Conservation (phyloP, 495 filamentous ascomycete genomes). For the Daldinia loculata region DNA sequence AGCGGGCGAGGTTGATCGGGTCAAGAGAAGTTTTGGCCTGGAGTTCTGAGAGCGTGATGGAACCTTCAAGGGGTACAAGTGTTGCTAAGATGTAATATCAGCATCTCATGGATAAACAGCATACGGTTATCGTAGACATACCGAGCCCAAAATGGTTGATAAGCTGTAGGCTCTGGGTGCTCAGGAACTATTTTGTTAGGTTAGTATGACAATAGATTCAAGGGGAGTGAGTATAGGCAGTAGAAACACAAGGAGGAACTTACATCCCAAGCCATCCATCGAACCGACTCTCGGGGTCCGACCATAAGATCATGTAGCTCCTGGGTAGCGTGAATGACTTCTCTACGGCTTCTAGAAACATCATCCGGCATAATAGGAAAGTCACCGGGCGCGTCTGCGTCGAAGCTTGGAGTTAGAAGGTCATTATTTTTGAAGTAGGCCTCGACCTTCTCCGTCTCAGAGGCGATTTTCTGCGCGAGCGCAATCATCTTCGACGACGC, state of each 20-base stretch:
- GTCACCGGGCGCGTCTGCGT: conserved; percentile 49
- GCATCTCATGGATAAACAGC: not conserved
- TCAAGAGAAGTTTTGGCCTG: conserved; percentile 52
- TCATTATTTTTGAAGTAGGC: conserved; percentile 50
- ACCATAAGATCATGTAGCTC: conserved; percentile 53
- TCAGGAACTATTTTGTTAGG: conserved; percentile 47
- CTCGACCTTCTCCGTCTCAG: conserved; percentile 54
- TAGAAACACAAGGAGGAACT: not conserved
- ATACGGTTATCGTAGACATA: conserved; percentile 20
- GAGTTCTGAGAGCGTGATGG: conserved; percentile 56
- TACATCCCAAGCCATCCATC: conserved; percentile 56
- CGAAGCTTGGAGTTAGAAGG: conserved; percentile 49
- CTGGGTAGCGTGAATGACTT: conserved; percentile 51
- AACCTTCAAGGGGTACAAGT: conserved; percentile 49
- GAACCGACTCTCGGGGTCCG: conserved; percentile 52
- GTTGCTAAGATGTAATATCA: conserved; percentile 44
- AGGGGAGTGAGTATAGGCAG: not conserved
- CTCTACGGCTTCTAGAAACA: conserved; percentile 47
- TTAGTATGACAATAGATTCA: conserved; percentile 4
- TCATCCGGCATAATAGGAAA: conserved; percentile 53
- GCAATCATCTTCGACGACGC: conserved; percentile 48
- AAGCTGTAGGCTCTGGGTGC: conserved; percentile 49
- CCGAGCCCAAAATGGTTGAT: conserved; percentile 54
- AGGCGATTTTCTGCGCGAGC: conserved; percentile 51
- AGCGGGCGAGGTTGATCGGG: conserved; percentile 56